phyloP scores from a whole-genome alignment of 2,329 filamentous ascomycete species.

The Exophiala phaeomuriformis region DNA sequence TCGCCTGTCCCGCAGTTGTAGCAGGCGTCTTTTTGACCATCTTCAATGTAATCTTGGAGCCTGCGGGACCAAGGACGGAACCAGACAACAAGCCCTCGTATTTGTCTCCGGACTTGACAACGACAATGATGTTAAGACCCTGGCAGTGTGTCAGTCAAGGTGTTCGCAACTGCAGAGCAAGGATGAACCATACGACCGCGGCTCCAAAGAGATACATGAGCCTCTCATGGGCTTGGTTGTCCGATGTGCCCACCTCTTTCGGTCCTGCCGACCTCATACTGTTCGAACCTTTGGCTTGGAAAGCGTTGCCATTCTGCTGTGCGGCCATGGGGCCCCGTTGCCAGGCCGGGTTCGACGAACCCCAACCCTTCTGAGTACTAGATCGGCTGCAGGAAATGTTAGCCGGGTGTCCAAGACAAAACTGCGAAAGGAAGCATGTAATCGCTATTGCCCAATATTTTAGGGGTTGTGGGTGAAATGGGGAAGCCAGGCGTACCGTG shows the following conservation, averaged over 20 bases:
- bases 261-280: constrained; percentile 32
- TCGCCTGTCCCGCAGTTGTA: constrained; percentile 33
- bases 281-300: constrained; percentile 36
- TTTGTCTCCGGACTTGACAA: constrained; percentile 53
- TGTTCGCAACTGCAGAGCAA: not conserved
- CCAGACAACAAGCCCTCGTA: constrained; percentile 56
- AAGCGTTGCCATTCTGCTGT: constrained; percentile 49
- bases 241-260: constrained; percentile 47
- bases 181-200: constrained; percentile 48
- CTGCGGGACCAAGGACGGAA: constrained; percentile 45
- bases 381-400: constrained; percentile 11
- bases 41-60: constrained; percentile 54
- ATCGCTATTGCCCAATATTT: not conserved
- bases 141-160: constrained; percentile 29
- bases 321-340: constrained; percentile 45
- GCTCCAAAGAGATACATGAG: constrained; percentile 53
- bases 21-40: constrained; percentile 53
- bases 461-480: not conserved
- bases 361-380: constrained; percentile 50
- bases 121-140: constrained; percentile 51
- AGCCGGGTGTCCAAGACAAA: not conserved
- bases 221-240: constrained; percentile 55
- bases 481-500: constrained; percentile 13
- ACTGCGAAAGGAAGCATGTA: not conserved
- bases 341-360: constrained; percentile 55